A percentile compares a stretch with the other conserved stretches of the same genome.
These are phyloP conservation scores for Trichoderma parareesei DNA, from an alignment of 495 filamentous ascomycete genomes.

Conservation along the genomic window DNA sequence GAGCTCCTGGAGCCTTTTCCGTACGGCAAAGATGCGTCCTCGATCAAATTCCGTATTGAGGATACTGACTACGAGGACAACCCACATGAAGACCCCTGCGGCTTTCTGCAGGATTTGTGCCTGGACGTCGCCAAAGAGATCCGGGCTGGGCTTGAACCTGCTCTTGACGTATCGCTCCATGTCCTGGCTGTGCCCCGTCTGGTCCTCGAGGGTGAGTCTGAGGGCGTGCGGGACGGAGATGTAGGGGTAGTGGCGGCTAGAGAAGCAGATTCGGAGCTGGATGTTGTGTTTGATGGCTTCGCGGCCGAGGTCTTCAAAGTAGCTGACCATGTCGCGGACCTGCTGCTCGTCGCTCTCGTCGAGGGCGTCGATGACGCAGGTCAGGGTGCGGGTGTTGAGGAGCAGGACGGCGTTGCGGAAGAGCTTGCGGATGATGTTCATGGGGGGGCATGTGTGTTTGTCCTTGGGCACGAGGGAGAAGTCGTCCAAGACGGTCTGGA, in stretches of 20 bases:
- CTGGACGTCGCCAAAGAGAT: constrained; percentile 15
- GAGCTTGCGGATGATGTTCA: background rate
- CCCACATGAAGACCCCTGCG: constrained; percentile 36
- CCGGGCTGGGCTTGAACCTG: background rate
- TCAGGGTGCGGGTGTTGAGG: background rate
- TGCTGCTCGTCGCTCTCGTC: constrained; percentile 25
- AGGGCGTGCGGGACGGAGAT: constrained; percentile 17
- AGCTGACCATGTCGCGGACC: constrained; percentile 14
- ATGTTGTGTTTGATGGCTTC: background rate
- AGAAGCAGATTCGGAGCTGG: constrained; percentile 15
- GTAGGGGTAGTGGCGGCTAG: constrained; percentile 29
- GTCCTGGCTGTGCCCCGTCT: constrained; percentile 16
- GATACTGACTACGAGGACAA: constrained; percentile 30
- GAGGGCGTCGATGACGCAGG: constrained; percentile 34
- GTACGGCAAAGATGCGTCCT: constrained; percentile 18
- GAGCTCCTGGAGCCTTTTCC: constrained; percentile 22
- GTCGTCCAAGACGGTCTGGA: constrained; percentile 15
- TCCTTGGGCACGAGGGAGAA: background rate
- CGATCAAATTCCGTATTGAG: constrained; percentile 27
- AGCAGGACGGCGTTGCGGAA: background rate
- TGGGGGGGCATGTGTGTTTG: background rate
- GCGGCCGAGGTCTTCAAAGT: constrained; percentile 18
- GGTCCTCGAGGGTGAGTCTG: constrained; percentile 19
- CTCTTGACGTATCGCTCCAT: constrained; percentile 10
- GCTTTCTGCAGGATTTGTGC: constrained; percentile 25